phyloP scores from a whole-genome alignment of 2,329 filamentous ascomycete species.

The Calonectria hawksworthii region DNA sequence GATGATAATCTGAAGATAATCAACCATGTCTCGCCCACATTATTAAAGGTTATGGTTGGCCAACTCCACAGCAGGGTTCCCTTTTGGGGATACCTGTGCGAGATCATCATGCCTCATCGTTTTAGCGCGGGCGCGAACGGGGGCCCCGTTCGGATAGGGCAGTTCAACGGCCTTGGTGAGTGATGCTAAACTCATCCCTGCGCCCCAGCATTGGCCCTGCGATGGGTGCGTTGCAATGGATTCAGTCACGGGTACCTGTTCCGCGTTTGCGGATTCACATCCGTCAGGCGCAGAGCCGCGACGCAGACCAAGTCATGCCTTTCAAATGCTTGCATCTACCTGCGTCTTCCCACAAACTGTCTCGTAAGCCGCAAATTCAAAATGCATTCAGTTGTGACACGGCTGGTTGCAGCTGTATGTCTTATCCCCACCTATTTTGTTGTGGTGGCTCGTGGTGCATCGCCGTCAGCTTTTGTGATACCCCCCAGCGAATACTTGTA shows the following conservation, averaged over 20 bases:
- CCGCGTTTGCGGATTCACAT: background rate
- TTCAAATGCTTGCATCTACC: background rate
- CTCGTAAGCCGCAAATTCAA: background rate
- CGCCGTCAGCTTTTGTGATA: background rate
- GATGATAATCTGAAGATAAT: background rate
- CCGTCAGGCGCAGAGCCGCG: background rate
- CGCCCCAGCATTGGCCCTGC: background rate
- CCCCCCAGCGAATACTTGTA: slow-evolving; percentile 20
- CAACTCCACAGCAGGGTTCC: background rate
- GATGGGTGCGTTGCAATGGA: background rate
- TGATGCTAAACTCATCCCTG: background rate
- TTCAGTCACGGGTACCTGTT: background rate
- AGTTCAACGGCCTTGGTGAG: background rate
- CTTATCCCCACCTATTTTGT: background rate
- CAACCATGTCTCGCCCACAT: background rate
- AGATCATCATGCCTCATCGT: background rate
- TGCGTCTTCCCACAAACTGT: background rate
- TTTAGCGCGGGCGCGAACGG: background rate
- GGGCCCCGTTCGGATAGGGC: background rate
- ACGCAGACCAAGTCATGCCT: background rate
- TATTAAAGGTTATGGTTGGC: background rate
- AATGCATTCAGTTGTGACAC: background rate
- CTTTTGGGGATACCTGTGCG: background rate
- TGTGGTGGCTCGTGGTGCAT: background rate
- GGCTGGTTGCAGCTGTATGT: background rate